These are phyloP conservation scores for Coffea eugenioides DNA, from an alignment of 257 asterid species.

Conservation along the genomic window DNA sequence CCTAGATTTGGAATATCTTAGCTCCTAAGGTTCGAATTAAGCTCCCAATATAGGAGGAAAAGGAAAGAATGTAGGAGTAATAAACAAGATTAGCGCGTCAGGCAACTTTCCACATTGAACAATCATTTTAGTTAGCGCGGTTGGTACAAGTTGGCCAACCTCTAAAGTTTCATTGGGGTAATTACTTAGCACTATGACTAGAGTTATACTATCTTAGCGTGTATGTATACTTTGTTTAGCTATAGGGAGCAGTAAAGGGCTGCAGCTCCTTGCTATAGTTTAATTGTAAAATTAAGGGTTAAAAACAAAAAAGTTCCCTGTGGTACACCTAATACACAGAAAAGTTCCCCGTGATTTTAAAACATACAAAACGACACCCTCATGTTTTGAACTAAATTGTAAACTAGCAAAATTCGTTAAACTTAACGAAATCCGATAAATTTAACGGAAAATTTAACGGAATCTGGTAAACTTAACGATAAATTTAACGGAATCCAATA, in stretches of 20 bases:
- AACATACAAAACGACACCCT: too few relatives aligned
- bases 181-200: neutral
- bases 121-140: neutral
- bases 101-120: neutral
- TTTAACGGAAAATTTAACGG: too few relatives aligned
- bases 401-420: too few relatives aligned
- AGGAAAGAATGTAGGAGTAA: neutral
- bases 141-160: neutral
- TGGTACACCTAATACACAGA: too few relatives aligned
- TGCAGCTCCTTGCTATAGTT: neutral
- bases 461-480: too few relatives aligned
- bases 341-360: too few relatives aligned
- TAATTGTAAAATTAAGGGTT: neutral
- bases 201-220: too few relatives aligned
- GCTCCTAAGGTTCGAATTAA: neutral
- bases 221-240: neutral
- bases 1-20: neutral
- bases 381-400: too few relatives aligned
- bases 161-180: neutral
- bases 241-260: neutral
- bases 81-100: neutral
- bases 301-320: too few relatives aligned
- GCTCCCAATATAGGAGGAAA: neutral
- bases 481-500: too few relatives aligned
- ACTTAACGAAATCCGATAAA: too few relatives aligned